A percentile compares a stretch with the other conserved stretches of the same genome.
These are phyloP conservation scores for Ustanciosporium gigantosporum DNA, from an alignment of 1,284 basidiomycete genomes.

Conservation along the genomic window DNA sequence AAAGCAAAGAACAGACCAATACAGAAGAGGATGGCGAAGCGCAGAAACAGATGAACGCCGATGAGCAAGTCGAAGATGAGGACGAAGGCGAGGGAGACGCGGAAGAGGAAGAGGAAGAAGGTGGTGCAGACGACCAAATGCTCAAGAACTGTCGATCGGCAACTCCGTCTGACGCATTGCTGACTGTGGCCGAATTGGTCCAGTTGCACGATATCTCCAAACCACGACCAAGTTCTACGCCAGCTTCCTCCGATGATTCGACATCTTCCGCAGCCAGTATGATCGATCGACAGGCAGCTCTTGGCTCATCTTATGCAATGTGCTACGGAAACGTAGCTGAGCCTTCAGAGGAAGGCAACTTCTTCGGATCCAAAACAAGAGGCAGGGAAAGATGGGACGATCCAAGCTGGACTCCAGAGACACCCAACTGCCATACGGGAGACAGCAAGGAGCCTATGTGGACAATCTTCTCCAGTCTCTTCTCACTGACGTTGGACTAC, in stretches of 20 bases:
- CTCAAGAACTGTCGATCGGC: conserved; percentile 78
- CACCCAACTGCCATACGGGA: conserved; percentile 42
- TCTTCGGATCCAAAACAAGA: conserved; percentile 35
- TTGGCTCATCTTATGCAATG: conserved; percentile 61
- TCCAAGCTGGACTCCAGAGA: conserved; percentile 22
- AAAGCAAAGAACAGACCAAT: background rate
- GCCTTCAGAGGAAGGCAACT: conserved; percentile 37
- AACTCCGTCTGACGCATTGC: conserved; percentile 71
- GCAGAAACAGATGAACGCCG: conserved; percentile 20
- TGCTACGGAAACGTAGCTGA: conserved; percentile 62
- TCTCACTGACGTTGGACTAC: conserved; percentile 68
- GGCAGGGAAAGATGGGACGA: conserved; percentile 53
- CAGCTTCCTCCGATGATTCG: background rate
- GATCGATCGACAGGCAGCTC: background rate
- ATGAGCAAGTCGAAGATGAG: conserved; percentile 61
- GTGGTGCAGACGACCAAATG: conserved; percentile 65
- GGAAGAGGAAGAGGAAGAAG: conserved; percentile 20
- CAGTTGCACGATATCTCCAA: conserved; percentile 65
- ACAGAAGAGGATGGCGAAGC: conserved; percentile 6
- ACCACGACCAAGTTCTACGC: conserved; percentile 4
- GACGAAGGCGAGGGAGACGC: conserved; percentile 12
- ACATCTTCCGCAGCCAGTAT: background rate
- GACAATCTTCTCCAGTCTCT: conserved; percentile 56
- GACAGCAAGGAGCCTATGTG: conserved; percentile 56
- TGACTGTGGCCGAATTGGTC: conserved; percentile 70